Evolutionary conservation across 352 stramenopile genomes (phyloP).

Genomic region (Phytopythium vexans): DNA sequence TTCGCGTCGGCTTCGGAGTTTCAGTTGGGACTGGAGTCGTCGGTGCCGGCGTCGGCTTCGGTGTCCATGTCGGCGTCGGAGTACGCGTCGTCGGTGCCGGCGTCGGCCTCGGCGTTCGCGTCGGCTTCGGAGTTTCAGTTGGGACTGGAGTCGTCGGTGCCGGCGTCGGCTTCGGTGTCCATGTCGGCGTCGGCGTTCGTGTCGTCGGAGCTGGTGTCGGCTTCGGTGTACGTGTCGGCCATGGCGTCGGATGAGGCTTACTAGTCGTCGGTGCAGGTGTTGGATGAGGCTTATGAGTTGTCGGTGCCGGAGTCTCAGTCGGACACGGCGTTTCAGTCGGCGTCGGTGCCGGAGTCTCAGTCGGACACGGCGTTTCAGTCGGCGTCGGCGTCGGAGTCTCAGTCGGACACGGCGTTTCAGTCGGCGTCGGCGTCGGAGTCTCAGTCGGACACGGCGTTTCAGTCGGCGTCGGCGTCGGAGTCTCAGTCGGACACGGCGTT

Average conservation of each 20-base stretch:
- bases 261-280: slow-evolving; percentile 5
- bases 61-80: no score
- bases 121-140: neutral
- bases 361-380: slow-evolving; percentile 1
- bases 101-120: slow-evolving; percentile 8
- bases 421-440: slow-evolving; percentile 2
- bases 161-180: neutral
- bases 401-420: neutral
- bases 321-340: slow-evolving; percentile 1
- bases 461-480: neutral
- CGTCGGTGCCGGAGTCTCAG: neutral
- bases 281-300: neutral
- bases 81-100: slow-evolving; percentile 10
- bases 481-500: neutral
- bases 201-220: slow-evolving; percentile 3
- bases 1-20: slow-evolving; percentile 1
- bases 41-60: no score
- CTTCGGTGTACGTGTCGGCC: neutral
- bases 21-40: no score
- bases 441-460: neutral
- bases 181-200: neutral
- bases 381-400: neutral
- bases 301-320: slow-evolving; percentile 1
- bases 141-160: neutral
- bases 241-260: neutral